A percentile compares a stretch with the other conserved stretches of the same genome.
These are phyloP conservation scores for Laetiporus sulphureus DNA, from an alignment of 1,284 basidiomycete species.

Conservation along the genomic window DNA sequence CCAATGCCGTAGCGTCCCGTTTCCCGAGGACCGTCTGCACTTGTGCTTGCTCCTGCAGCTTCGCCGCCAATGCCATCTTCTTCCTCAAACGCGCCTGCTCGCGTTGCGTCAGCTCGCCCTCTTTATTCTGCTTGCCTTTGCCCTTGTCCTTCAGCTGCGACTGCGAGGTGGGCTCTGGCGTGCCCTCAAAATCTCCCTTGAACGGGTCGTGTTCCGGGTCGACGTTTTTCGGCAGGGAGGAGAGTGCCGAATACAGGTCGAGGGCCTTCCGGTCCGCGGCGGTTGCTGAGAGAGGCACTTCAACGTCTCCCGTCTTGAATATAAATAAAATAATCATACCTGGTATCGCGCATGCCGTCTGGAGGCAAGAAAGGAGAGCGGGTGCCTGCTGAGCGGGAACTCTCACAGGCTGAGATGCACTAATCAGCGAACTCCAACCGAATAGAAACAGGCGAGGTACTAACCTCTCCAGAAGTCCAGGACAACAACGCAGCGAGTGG, in stretches of 20 bases:
- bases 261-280: conserved; percentile 42
- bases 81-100: conserved; percentile 24
- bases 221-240: conserved; percentile 56
- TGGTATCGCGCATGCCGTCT: conserved; percentile 30
- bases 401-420: conserved; percentile 18
- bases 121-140: conserved; percentile 9
- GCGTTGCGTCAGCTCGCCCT: conserved; percentile 20
- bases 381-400: conserved; percentile 12
- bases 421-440: neutral
- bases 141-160: neutral
- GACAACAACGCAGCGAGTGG: conserved; percentile 9
- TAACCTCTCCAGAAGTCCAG: conserved; percentile 17
- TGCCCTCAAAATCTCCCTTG: conserved; percentile 23
- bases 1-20: conserved; percentile 2
- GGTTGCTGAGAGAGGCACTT: no score
- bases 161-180: conserved; percentile 7
- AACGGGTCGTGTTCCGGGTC: conserved; percentile 39
- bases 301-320: no score
- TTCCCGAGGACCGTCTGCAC: neutral
- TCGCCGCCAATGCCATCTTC: conserved; percentile 25
- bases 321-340: no score
- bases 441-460: neutral
- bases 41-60: conserved; percentile 18
- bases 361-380: conserved; percentile 32
- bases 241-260: conserved; percentile 55